Evolutionary conservation across 305 asterid species (phyloP).

Genomic region (Fraxinus nigra): DNA sequence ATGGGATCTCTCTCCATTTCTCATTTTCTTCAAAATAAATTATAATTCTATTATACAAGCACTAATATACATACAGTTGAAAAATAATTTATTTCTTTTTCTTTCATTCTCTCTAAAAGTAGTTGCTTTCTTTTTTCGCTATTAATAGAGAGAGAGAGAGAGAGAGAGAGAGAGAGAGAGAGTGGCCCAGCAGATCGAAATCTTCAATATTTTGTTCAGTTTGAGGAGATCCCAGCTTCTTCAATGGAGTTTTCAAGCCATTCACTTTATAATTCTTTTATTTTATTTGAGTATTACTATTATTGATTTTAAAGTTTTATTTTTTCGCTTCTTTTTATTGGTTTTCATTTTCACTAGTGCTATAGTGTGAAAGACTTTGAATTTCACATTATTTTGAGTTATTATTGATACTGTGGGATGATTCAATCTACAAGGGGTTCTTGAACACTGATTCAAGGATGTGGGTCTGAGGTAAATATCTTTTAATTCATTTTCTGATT

Average conservation of each 20-base stretch:
- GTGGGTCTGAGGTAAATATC: conserved; percentile 75
- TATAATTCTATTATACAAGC: neutral
- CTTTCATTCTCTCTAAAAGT: conserved; percentile 16
- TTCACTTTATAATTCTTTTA: conserved; percentile 6
- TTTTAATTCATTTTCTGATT: neutral
- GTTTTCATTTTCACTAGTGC: neutral
- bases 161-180: neutral
- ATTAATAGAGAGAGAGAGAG: neutral
- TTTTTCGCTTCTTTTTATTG: neutral
- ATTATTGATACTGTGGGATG: conserved; percentile 36
- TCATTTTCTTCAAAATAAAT: conserved; percentile 28
- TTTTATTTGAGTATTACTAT: conserved; percentile 7
- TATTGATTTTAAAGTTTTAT: neutral
- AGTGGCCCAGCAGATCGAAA: conserved; percentile 24
- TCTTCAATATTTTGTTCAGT: conserved; percentile 18
- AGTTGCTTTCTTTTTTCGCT: conserved; percentile 19
- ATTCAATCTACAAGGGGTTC: conserved; percentile 47
- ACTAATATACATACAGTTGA: conserved; percentile 21
- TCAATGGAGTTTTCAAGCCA: conserved; percentile 19
- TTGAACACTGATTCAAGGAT: conserved; percentile 49
- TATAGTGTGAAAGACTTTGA: conserved; percentile 23
- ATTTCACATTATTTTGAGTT: conserved; percentile 43
- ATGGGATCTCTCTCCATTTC: conserved; percentile 56
- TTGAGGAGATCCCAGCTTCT: conserved; percentile 25
- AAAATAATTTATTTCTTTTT: conserved; percentile 16